Base-by-base conservation (phyloP, 768 basidiomycete genomes). In the Mycena venus region DNA sequence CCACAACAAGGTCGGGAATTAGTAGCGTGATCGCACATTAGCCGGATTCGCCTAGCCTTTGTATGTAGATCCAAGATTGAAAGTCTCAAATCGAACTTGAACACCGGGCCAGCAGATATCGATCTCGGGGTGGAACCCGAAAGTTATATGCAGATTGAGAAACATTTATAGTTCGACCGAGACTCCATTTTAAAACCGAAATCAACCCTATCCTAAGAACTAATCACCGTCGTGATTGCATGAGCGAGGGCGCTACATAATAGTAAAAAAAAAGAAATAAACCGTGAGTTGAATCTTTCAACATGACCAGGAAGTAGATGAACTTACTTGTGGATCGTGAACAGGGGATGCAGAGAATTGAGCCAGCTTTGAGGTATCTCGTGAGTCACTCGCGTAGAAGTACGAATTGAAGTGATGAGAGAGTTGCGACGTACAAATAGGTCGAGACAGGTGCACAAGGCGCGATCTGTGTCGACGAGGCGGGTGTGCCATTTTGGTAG, bases 391-490 rank as follows among this genome's bases (percentile, higher is more conserved):
- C n/a, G n/a, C n/a, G n/a, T n/a, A n/a, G n/a, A n/a, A n/a, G n/a
- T n/a, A n/a, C n/a, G n/a, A n/a, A n/a, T n/a, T n/a, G n/a, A n/a
- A n/a, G n/a, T n/a, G n/a, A n/a, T n/a, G n/a, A n/a, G n/a, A n/a
- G n/a, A n/a, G n/a, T n/a, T n/a, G n/a, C n/a, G n/a, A n/a, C 36
- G 21, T 78, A 91, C 91, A 93, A 92, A 79, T 92, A 92, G 58
- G 85, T 91, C 23, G 89, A 90, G 32, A 90, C 91, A 3, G 91
- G 92, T 17, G 90, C 91, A 79, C 90, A 93, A 3, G 88, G 88
- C 9, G 85, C 79, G 15, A 88, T 85, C 81, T 92, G 90, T 44
- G 90, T 91, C n/a, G 88, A 89, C 53, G 65, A 74, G 11, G 85
- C 81, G 7, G 89, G 85, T 0, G 90, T 91, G 12, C 91, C 91